Base-by-base conservation (phyloP, 129 eudicot genomes). In the Tanacetum coccineum region DNA sequence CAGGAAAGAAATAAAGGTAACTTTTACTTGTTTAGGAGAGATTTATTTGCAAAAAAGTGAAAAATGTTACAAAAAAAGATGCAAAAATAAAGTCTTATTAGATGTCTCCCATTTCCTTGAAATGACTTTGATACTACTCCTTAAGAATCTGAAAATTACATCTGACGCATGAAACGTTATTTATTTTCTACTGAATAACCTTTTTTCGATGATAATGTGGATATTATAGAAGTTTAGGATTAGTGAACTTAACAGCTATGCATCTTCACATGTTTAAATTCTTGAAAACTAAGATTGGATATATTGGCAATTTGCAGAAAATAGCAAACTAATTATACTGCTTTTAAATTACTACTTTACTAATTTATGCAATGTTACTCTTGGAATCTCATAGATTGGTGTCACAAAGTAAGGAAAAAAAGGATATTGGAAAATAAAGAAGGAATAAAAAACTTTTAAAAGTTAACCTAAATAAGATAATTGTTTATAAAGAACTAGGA, bases 1-100 rank as follows among this genome's bases (percentile, higher is more conserved):
- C 63, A 71, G 59, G 53, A 68, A 78, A 85, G 78, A 78, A 74
- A 71, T 13, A 61, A 81, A 59, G 64, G 46, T 49, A 60, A 26
- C 67, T 70, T 89, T 75, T 78, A 74, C 77, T 83, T 71, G 75
- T 59, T 72, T 50, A 11, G 63, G 63, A 14, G 13, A 59, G 48
- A 57, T 66, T 55, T 26, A 59, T 26, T 64, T 57, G 28, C 25
- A 21, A 74, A 17, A 66, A 76, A 50, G 62, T 42, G 51, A 47
- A 69, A 78, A 68, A 32, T 62, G 32, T 19, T 57, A 13, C 63
- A 51, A 51, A 62, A 72, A 48, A 28, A 25, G 32, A 10, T 13
- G 28, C 14, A 44, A 18, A 51, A 21, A 61, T 58, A 42, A 48
- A 62, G 63, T 44, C 21, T 13, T 61, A 12, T 13, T 61, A 12